These are phyloP conservation scores for Xylaria sp. DNA, from an alignment of 2,329 filamentous ascomycete genomes.

Conservation along the genomic window DNA sequence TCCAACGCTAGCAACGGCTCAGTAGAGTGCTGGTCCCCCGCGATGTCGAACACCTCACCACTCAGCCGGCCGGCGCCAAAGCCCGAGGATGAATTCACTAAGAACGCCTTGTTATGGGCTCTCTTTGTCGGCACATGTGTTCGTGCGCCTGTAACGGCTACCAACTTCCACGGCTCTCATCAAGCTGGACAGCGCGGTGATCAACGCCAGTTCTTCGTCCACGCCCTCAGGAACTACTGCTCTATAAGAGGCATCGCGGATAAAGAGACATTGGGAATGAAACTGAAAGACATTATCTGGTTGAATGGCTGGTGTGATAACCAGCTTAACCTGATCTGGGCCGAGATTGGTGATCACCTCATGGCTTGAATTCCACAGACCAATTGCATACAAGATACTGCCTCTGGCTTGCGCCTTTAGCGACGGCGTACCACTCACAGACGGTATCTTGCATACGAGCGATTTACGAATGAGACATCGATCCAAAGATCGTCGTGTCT, in stretches of 20 bases:
- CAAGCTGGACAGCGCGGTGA: slow-evolving; percentile 20
- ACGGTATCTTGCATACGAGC: neutral
- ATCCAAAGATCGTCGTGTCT: slow-evolving; percentile 2
- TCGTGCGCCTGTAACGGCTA: slow-evolving; percentile 19
- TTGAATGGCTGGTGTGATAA: slow-evolving; percentile 31
- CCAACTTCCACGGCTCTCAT: slow-evolving; percentile 16
- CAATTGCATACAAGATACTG: neutral
- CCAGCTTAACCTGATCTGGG: slow-evolving; percentile 29
- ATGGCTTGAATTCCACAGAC: slow-evolving; percentile 9
- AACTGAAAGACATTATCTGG: slow-evolving; percentile 29
- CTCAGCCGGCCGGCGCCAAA: slow-evolving; percentile 3
- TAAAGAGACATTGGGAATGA: slow-evolving; percentile 23
- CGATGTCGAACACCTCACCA: slow-evolving; percentile 16
- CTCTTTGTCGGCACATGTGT: slow-evolving; percentile 32
- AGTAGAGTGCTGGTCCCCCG: slow-evolving; percentile 17
- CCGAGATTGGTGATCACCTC: slow-evolving; percentile 23
- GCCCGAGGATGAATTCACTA: slow-evolving; percentile 25
- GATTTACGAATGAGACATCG: neutral
- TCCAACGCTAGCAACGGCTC: slow-evolving; percentile 12
- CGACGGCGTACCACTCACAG: neutral
- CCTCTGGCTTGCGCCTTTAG: neutral
- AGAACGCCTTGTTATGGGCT: slow-evolving; percentile 30
- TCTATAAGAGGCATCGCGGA: slow-evolving; percentile 24
- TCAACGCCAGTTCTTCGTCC: slow-evolving; percentile 30
- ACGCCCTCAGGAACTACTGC: slow-evolving; percentile 28